Evolutionary conservation across 2,329 filamentous ascomycete genomes (phyloP).

Genomic region (Colletotrichum horii): DNA sequence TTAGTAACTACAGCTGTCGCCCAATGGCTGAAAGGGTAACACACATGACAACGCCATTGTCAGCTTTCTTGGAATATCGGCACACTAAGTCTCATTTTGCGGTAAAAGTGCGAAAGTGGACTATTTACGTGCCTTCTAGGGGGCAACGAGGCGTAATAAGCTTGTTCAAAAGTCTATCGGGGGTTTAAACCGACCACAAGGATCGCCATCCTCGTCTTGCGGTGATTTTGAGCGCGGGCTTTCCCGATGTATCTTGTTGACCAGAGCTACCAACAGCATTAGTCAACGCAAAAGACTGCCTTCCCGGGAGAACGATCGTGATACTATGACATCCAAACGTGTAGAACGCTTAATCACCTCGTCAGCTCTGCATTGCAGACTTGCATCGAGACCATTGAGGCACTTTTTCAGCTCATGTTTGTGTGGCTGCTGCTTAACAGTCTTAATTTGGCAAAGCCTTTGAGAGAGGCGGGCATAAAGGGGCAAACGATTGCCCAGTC

Average conservation of each 20-base stretch:
- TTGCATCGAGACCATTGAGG: too few relatives aligned
- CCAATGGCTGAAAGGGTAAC: not conserved
- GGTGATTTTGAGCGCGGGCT: not conserved
- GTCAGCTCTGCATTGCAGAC: too few relatives aligned
- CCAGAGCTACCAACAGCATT: not conserved
- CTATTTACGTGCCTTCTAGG: not conserved
- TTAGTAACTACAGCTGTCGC: not conserved
- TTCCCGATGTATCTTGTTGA: not conserved
- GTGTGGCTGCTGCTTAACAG: too few relatives aligned
- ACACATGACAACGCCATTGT: not conserved
- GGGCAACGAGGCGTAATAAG: not conserved
- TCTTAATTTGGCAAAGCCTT: too few relatives aligned
- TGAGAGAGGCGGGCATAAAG: not conserved
- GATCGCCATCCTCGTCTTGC: not conserved
- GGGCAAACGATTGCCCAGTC: not conserved
- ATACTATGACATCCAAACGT: too few relatives aligned
- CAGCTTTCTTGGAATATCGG: not conserved
- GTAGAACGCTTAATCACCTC: too few relatives aligned
- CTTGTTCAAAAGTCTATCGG: not conserved
- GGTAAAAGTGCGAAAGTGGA: not conserved
- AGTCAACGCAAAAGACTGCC: not conserved
- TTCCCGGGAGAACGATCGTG: too few relatives aligned
- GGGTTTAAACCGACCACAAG: not conserved
- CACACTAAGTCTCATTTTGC: not conserved
- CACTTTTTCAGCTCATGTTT: too few relatives aligned